A percentile compares a stretch with the other conserved stretches of the same genome.
These are phyloP conservation scores for Fusarium hostae DNA, from an alignment of 2,329 filamentous ascomycete species.

Conservation along the genomic window DNA sequence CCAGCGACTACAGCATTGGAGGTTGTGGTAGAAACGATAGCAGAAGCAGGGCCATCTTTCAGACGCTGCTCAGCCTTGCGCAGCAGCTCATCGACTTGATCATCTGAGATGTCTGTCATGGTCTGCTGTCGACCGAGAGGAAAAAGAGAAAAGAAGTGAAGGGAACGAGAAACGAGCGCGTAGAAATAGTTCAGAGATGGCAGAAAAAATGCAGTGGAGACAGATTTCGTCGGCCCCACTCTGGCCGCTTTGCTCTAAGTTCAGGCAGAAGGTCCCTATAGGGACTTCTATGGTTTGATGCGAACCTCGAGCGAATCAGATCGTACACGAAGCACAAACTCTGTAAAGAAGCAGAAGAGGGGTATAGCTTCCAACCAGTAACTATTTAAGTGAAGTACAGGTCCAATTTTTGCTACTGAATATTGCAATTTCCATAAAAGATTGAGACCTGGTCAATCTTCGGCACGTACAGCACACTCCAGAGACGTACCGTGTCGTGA, in stretches of 20 bases:
- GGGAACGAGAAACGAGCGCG: constrained; percentile 27
- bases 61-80: constrained; percentile 50
- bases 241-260: not conserved
- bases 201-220: constrained; percentile 34
- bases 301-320: no score
- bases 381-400: no score
- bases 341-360: no score
- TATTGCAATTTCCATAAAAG: no score
- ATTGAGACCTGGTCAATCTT: no score
- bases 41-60: constrained; percentile 37
- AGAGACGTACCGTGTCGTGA: no score
- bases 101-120: constrained; percentile 47
- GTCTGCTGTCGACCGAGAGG: constrained; percentile 40
- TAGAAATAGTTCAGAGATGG: constrained; percentile 32
- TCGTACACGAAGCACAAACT: no score
- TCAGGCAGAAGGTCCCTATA: not conserved
- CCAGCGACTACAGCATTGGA: constrained; percentile 32
- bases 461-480: no score
- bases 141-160: constrained; percentile 22
- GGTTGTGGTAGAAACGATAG: constrained; percentile 12
- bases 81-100: constrained; percentile 48
- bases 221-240: not conserved
- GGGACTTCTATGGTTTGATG: no score
- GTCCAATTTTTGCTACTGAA: no score
- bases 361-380: no score